phyloP scores from a whole-genome alignment of 768 basidiomycete species.

The Russula lepida region DNA sequence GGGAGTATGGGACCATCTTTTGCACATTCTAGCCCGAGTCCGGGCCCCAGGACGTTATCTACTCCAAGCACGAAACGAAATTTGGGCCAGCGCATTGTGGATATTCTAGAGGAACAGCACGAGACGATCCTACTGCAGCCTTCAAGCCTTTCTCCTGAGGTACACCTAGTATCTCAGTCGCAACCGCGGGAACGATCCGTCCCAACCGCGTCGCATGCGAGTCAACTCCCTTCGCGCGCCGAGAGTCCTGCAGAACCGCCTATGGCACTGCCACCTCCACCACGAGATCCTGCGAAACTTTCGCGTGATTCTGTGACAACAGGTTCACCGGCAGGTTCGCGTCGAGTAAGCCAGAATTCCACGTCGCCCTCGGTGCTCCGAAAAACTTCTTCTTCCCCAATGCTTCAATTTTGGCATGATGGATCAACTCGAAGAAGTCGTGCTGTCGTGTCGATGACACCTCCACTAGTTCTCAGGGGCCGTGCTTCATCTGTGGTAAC shows the following conservation, averaged over 20 bases:
- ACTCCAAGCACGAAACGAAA: constrained; percentile 19
- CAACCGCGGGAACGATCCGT: background rate
- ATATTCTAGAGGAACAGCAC: constrained; percentile 17
- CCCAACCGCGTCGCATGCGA: constrained; percentile 29
- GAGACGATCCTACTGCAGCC: constrained; percentile 1
- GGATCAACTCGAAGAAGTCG: constrained; percentile 2
- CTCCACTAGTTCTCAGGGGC: constrained; percentile 11
- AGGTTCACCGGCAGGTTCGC: constrained; percentile 20
- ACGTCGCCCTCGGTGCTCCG: constrained; percentile 29
- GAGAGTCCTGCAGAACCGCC: constrained; percentile 56
- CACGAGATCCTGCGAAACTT: constrained; percentile 47
- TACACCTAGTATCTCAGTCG: background rate
- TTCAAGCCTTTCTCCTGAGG: background rate
- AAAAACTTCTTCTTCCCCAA: constrained; percentile 41
- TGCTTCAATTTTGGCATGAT: constrained; percentile 19
- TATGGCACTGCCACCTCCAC: constrained; percentile 59
- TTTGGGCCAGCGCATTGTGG: constrained; percentile 19
- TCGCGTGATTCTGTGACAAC: constrained; percentile 49
- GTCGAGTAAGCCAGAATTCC: constrained; percentile 14
- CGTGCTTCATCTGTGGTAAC: constrained; percentile 3
- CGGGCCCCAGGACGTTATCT: constrained; percentile 3
- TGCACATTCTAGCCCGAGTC: constrained; percentile 11
- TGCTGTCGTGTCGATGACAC: constrained; percentile 20
- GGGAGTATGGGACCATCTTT: constrained; percentile 25
- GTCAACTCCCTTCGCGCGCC: constrained; percentile 45